phyloP scores from a whole-genome alignment of 2,329 filamentous ascomycete genomes.

The Alternaria longipes region DNA sequence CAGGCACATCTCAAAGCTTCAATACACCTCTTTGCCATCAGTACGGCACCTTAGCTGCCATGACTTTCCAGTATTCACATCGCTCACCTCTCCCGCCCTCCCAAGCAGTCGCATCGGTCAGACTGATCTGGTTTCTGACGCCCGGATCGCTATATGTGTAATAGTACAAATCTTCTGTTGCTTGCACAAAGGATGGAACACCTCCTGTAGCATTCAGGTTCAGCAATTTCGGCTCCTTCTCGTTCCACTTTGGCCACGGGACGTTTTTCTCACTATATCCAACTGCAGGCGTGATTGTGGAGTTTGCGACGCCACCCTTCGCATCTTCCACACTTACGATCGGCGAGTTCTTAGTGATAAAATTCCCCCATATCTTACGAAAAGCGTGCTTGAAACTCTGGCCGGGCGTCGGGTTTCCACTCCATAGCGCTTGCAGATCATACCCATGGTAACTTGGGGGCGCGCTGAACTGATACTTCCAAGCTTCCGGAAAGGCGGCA shows the following conservation, averaged over 20 bases:
- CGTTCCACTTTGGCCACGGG: conserved; percentile 41
- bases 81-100: conserved; percentile 44
- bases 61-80: conserved; percentile 44
- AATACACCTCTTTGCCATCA: conserved; percentile 13
- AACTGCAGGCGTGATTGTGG: conserved; percentile 28
- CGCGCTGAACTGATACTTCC: conserved; percentile 47
- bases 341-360: conserved; percentile 39
- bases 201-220: conserved; percentile 46
- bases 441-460: conserved; percentile 45
- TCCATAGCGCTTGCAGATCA: conserved; percentile 46
- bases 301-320: conserved; percentile 35
- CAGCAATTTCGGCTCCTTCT: conserved; percentile 29
- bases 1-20: not conserved
- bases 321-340: conserved; percentile 41
- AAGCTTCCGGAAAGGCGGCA: conserved; percentile 44
- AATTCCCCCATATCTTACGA: conserved; percentile 47
- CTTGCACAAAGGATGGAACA: conserved; percentile 21
- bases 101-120: conserved; percentile 41
- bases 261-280: conserved; percentile 28
- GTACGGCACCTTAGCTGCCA: conserved; percentile 38
- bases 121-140: conserved; percentile 39
- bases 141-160: conserved; percentile 43
- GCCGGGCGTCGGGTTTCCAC: conserved; percentile 33
- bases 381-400: conserved; percentile 43
- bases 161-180: conserved; percentile 39